These are phyloP conservation scores for Solanum hybrid DNA, from an alignment of 305 asterid genomes.

Conservation along the genomic window DNA sequence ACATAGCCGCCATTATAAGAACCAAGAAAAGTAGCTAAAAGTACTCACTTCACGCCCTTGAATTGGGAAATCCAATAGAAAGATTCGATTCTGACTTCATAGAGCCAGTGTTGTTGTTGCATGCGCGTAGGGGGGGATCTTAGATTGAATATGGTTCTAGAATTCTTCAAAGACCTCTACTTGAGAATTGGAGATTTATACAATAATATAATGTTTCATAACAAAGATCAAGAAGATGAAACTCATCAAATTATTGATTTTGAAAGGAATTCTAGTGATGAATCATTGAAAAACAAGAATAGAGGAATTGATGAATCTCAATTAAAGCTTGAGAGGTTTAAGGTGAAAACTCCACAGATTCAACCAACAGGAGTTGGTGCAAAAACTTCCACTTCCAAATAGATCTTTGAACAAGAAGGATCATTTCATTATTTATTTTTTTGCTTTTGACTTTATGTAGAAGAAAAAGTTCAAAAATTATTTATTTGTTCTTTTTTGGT, in stretches of 20 bases:
- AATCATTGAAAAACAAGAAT: neutral
- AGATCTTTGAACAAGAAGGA: neutral
- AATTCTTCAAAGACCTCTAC: neutral
- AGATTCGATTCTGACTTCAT: neutral
- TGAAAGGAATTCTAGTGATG: neutral
- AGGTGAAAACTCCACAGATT: neutral
- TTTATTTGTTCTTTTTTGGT: neutral
- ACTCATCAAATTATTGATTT: neutral
- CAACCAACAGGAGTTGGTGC: slow-evolving; percentile 1
- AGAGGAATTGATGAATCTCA: slow-evolving; percentile 1
- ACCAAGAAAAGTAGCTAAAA: neutral
- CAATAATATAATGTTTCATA: neutral
- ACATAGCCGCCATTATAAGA: neutral
- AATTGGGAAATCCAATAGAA: neutral
- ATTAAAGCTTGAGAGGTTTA: neutral
- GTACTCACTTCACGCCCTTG: neutral
- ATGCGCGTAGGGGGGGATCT: neutral
- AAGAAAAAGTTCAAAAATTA: neutral
- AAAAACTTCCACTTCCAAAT: neutral
- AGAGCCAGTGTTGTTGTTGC: neutral
- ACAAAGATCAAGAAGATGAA: neutral
- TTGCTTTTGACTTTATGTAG: neutral
- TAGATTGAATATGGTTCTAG: neutral
- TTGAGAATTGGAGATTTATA: neutral
- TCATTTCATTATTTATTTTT: neutral